Conservation (phyloP, 306 rosid genomes). For the Castanea mollissima region DNA sequence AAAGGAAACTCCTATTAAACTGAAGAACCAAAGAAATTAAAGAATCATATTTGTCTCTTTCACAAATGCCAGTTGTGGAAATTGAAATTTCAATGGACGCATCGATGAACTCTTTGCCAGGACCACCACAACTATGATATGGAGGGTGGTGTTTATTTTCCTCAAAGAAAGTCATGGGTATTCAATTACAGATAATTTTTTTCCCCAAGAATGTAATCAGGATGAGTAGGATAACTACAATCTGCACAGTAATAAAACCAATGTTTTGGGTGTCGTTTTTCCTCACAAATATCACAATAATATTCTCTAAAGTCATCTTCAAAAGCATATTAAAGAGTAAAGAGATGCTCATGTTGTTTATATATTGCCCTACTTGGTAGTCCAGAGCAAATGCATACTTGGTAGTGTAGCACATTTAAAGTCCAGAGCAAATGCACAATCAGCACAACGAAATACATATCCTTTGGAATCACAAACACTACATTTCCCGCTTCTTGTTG, state of each 20-base stretch:
- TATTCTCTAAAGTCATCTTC: neutral
- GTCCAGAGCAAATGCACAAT: neutral
- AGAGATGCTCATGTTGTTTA: neutral
- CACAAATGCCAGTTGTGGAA: no score
- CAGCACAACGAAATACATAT: neutral
- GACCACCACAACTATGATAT: no score
- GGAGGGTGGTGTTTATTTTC: no score
- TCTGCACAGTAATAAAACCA: neutral
- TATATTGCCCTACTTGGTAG: neutral
- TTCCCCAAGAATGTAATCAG: no score
- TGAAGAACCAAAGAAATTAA: no score
- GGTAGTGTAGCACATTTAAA: neutral
- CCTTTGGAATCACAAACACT: neutral
- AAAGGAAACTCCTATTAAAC: no score
- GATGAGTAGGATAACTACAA: neutral
- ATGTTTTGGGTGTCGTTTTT: neutral
- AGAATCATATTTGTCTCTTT: no score
- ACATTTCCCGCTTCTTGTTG: fast-evolving
- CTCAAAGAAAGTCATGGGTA: no score
- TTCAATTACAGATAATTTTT: no score
- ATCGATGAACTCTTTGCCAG: no score
- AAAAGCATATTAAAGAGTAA: neutral
- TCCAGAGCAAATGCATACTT: no score
- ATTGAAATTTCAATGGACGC: no score
- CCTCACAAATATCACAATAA: neutral